Percentiles rank a stretch among this genome's conserved stretches.
phyloP scores from a whole-genome alignment of 2,329 filamentous ascomycete species.

The Paracoccidioides lutzii region DNA sequence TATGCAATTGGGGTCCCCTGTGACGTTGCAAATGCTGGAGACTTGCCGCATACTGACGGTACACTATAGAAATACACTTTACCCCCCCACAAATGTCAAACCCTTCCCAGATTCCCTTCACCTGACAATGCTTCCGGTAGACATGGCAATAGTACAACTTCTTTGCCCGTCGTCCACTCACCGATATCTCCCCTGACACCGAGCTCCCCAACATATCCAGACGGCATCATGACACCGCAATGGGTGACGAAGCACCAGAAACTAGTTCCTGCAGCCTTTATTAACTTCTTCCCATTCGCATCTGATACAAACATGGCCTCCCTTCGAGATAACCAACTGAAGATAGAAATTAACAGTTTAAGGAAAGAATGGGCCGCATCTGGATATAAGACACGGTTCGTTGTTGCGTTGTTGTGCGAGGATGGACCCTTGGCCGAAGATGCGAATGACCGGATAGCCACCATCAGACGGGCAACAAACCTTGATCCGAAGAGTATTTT shows the following conservation, averaged over 20 bases:
- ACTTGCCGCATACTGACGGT: constrained; percentile 11
- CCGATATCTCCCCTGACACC: constrained; percentile 83
- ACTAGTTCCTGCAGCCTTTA: constrained; percentile 63
- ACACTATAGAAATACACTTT: constrained; percentile 39
- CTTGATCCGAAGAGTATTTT: constrained; percentile 78
- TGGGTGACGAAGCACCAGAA: constrained; percentile 88
- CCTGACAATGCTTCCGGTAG: constrained; percentile 19
- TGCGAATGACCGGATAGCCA: constrained; percentile 63
- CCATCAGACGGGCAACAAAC: constrained; percentile 64
- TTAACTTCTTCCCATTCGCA: constrained; percentile 69
- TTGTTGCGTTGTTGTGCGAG: constrained; percentile 66
- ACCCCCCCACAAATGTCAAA: constrained; percentile 48
- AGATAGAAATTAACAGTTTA: constrained; percentile 69
- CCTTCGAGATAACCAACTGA: constrained; percentile 74
- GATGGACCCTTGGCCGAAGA: constrained; percentile 50
- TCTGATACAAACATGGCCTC: constrained; percentile 61
- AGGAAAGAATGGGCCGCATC: constrained; percentile 49
- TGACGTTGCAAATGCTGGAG: constrained; percentile 5
- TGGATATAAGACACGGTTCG: constrained; percentile 61
- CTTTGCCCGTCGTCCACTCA: constrained; percentile 60
- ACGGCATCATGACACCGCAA: constrained; percentile 66
- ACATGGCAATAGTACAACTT: constrained; percentile 31
- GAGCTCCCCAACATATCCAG: constrained; percentile 69
- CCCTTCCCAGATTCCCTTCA: constrained; percentile 38
- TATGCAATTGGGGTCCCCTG: no score